These are phyloP conservation scores for Shiraia bambusicola DNA, from an alignment of 2,329 filamentous ascomycete genomes.

Conservation along the genomic window DNA sequence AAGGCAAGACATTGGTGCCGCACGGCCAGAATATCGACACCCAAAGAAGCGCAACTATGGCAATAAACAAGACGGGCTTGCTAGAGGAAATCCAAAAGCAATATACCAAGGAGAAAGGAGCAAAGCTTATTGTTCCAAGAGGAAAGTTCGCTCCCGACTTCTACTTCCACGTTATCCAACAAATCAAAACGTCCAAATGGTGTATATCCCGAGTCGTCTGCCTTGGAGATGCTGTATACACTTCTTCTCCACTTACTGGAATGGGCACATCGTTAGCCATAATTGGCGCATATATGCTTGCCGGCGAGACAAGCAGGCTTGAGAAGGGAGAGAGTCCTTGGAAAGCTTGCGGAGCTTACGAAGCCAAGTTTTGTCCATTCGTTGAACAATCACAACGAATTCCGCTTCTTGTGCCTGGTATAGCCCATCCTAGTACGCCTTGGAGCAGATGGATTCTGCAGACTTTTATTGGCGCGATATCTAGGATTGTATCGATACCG, in stretches of 20 bases:
- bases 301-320: constrained; percentile 36
- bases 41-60: constrained; percentile 43
- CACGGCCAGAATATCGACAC: constrained; percentile 50
- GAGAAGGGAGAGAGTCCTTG: constrained; percentile 10
- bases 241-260: constrained; percentile 53
- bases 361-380: constrained; percentile 24
- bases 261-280: constrained; percentile 39
- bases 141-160: constrained; percentile 45
- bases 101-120: constrained; percentile 45
- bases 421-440: constrained; percentile 21
- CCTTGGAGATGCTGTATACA: constrained; percentile 58
- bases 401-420: constrained; percentile 22
- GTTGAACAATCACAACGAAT: constrained; percentile 31
- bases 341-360: constrained; percentile 25
- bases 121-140: constrained; percentile 33
- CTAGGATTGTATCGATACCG: constrained; percentile 4
- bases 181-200: constrained; percentile 51
- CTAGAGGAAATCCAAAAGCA: constrained; percentile 35
- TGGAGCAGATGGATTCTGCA: constrained; percentile 28
- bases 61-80: constrained; percentile 46
- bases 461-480: constrained; percentile 6
- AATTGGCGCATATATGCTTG: constrained; percentile 43
- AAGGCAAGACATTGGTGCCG: constrained; percentile 37
- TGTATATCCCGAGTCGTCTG: constrained; percentile 52
- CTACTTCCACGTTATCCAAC: constrained; percentile 49